phyloP scores from a whole-genome alignment of 495 filamentous ascomycete species.

The Schizothecium vesticola region DNA sequence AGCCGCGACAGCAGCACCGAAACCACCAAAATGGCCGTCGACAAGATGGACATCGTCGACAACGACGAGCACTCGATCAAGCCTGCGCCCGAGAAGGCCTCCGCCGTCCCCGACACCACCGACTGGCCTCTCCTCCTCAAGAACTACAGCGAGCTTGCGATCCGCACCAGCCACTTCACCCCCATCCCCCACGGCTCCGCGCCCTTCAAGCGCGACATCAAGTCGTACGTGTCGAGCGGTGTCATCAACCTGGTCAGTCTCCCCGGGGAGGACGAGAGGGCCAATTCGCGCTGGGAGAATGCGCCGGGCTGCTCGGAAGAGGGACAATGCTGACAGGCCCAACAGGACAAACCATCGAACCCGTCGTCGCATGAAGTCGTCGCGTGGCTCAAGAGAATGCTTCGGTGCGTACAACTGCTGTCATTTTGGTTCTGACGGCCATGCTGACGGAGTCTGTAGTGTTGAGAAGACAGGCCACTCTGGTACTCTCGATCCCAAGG shows the following conservation, averaged over 20 bases:
- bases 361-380: constrained; percentile 97
- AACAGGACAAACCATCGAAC: constrained; percentile 86
- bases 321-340: background rate
- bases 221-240: constrained; percentile 90
- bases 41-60: constrained; percentile 53
- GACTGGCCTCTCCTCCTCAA: constrained; percentile 87
- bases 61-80: constrained; percentile 70
- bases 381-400: constrained; percentile 95
- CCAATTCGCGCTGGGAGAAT: background rate
- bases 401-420: constrained; percentile 54
- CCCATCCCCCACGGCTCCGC: constrained; percentile 85
- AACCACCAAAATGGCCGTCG: constrained; percentile 12
- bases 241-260: constrained; percentile 67
- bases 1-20: background rate
- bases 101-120: constrained; percentile 67
- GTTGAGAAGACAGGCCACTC: constrained; percentile 97
- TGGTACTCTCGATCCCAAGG: constrained; percentile 84
- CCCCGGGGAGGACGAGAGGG: background rate
- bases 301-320: background rate
- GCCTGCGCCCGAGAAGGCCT: constrained; percentile 57
- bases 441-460: constrained; percentile 42
- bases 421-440: background rate
- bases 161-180: constrained; percentile 87
- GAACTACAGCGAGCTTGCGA: constrained; percentile 80
- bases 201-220: constrained; percentile 85